phyloP scores from a whole-genome alignment of 1,284 basidiomycete species.

The Apiotrichum laibachii region DNA sequence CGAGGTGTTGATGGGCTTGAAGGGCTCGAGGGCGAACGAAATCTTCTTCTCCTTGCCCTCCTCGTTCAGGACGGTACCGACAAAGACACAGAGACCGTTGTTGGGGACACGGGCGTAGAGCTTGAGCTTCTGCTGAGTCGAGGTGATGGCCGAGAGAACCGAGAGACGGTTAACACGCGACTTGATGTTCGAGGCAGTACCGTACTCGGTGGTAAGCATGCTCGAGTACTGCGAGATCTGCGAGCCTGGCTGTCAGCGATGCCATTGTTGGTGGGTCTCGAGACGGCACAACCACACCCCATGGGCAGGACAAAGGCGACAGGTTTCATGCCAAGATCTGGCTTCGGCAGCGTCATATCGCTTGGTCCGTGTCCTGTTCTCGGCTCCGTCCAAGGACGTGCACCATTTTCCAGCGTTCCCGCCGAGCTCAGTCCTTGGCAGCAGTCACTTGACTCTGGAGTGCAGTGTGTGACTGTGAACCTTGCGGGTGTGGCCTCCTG shows the following conservation, averaged over 20 bases:
- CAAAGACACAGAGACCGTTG: constrained; percentile 94
- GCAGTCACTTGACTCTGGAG: no score
- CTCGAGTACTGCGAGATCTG: constrained; percentile 91
- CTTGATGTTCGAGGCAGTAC: constrained; percentile 98
- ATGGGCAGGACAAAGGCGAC: no score
- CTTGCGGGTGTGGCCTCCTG: no score
- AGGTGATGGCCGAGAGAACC: constrained; percentile 95
- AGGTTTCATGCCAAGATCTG: no score
- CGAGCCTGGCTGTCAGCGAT: constrained; percentile 56
- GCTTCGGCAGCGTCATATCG: no score
- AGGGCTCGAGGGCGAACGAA: constrained; percentile 94
- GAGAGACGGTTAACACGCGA: constrained; percentile 96
- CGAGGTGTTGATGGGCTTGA: constrained; percentile 98
- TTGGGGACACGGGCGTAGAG: constrained; percentile 94
- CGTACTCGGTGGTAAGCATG: constrained; percentile 98
- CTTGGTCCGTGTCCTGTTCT: no score
- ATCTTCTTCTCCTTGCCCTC: constrained; percentile 99
- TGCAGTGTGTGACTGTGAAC: no score
- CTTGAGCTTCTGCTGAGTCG: constrained; percentile 97
- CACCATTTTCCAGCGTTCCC: no score
- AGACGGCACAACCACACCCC: neutral
- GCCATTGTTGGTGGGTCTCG: neutral
- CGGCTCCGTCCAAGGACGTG: no score
- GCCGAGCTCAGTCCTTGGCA: no score
- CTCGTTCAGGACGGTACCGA: constrained; percentile 95